A percentile compares a stretch with the other conserved stretches of the same genome.
Evolutionary conservation across 805 yeast species (phyloP).

Genomic region (Metschnikowia koreensis): DNA sequence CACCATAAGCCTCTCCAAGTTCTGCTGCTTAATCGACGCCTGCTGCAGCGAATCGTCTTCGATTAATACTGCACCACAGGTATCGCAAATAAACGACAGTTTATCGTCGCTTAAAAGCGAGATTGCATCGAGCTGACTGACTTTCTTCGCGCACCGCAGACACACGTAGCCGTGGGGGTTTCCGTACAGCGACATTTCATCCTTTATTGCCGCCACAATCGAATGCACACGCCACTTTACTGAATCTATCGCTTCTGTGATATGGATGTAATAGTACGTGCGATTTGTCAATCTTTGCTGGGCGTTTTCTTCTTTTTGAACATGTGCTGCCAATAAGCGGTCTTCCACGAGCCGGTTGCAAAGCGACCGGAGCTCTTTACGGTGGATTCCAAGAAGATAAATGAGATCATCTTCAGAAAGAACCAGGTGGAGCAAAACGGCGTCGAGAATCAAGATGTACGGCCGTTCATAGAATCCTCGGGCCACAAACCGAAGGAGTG

Average conservation of each 20-base stretch:
- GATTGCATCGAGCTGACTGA: slow-evolving; percentile 84
- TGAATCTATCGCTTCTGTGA: slow-evolving; percentile 91
- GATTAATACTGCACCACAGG: slow-evolving; percentile 71
- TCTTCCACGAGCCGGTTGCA: slow-evolving; percentile 85
- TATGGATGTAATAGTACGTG: slow-evolving; percentile 83
- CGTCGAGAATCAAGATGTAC: slow-evolving; percentile 83
- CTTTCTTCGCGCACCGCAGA: slow-evolving; percentile 78
- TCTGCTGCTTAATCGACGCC: slow-evolving; percentile 76
- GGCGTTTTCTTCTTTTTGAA: slow-evolving; percentile 60
- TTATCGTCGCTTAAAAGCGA: slow-evolving; percentile 76
- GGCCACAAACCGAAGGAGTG: slow-evolving; percentile 71
- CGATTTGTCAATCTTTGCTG: slow-evolving; percentile 67
- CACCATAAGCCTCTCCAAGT: slow-evolving; percentile 78
- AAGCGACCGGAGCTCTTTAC: slow-evolving; percentile 80
- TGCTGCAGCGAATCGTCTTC: slow-evolving; percentile 90
- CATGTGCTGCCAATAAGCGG: slow-evolving; percentile 66
- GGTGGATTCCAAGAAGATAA: slow-evolving; percentile 74
- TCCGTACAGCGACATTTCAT: slow-evolving; percentile 77
- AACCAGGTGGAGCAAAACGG: slow-evolving; percentile 82
- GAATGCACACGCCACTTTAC: slow-evolving; percentile 95
- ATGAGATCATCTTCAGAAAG: slow-evolving; percentile 89
- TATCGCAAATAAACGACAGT: slow-evolving; percentile 78
- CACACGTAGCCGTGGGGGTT: slow-evolving; percentile 95
- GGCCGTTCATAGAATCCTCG: slow-evolving; percentile 85
- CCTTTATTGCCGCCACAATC: slow-evolving; percentile 73